Base-by-base conservation (phyloP, 75 land plant genomes). In the Selaginella tamariscina region DNA sequence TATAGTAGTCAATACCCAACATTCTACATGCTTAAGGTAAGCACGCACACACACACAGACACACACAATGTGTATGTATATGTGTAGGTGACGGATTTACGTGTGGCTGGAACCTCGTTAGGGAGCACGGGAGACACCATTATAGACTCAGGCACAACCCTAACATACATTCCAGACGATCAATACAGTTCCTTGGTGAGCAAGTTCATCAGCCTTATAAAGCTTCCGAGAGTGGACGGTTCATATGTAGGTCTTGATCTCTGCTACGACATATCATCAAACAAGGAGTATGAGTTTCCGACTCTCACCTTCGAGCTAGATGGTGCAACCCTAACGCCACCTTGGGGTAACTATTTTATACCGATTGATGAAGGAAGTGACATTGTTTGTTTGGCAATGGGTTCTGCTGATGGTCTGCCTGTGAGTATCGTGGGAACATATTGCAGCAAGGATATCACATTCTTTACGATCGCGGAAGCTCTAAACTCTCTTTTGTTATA, bases 391-490 rank as follows among this genome's bases (percentile, higher is more conserved):
- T 23, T 59, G 23, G 26, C 26, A 2, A 59, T 59, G 62, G 23
- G 24, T 23, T 59, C 62, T n/a, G 26, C 21, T 5, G 62, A n/a
- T 21, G 62, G 62, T 23, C 26, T 59, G 18, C 62, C 62, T 8
- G 62, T 59, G 8, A 59, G 62, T 27, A 59, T 59, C 2, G 8
- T 59, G 62, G 62, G 24, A 59, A 59, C 23, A 21, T 59, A 9
- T 9, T 59, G 62, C 62, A 59, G 26, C 62, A 59, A n/a, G 26
- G 26, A 2, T 59, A 59, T n/a, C 62, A 59, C 21, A 26, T 59
- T 23, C 23, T 59, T 2, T 59, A 59, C 23, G 62, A 59, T 59
- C 62, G 62, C 21, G 62, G 62, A n/a, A 59, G 26, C 62, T 59
- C 62, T n/a, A 21, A 23, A 9, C 21, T 59, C 62, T 59, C 62